phyloP scores from a whole-genome alignment of 2,329 filamentous ascomycete genomes.

The Ophiocordyceps polyrhachis-furcata region DNA sequence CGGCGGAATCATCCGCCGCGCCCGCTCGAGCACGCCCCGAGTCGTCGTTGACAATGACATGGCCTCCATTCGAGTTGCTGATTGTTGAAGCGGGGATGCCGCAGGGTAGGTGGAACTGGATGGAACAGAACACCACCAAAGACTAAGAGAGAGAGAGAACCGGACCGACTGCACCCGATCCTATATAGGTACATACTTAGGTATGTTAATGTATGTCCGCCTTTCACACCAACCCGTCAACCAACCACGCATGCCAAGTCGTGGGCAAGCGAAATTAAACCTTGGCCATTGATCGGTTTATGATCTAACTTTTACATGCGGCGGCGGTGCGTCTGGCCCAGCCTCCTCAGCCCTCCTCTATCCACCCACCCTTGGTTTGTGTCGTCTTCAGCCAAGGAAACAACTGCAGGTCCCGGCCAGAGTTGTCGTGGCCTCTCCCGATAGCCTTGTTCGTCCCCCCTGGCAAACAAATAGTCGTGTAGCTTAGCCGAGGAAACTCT shows the following conservation, averaged over 20 bases:
- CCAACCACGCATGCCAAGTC: slow-evolving; percentile 14
- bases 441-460: slow-evolving; percentile 13
- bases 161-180: no score
- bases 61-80: neutral
- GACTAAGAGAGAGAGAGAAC: no score
- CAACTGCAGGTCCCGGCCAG: neutral
- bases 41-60: slow-evolving; percentile 54
- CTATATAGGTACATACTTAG: no score
- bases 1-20: slow-evolving; percentile 79
- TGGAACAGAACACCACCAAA: no score
- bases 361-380: neutral
- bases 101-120: no score
- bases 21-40: slow-evolving; percentile 58
- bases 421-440: slow-evolving; percentile 12
- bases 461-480: slow-evolving; percentile 9
- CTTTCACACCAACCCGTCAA: slow-evolving; percentile 9
- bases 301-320: slow-evolving; percentile 44
- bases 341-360: slow-evolving; percentile 16
- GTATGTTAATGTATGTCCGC: no score
- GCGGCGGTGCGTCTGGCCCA: slow-evolving; percentile 31
- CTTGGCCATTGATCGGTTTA: slow-evolving; percentile 38
- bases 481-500: slow-evolving; percentile 60
- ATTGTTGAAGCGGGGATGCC: neutral
- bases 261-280: slow-evolving; percentile 28
- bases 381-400: neutral